phyloP scores from a whole-genome alignment of 2,329 filamentous ascomycete genomes.

The Colletotrichum sp. region DNA sequence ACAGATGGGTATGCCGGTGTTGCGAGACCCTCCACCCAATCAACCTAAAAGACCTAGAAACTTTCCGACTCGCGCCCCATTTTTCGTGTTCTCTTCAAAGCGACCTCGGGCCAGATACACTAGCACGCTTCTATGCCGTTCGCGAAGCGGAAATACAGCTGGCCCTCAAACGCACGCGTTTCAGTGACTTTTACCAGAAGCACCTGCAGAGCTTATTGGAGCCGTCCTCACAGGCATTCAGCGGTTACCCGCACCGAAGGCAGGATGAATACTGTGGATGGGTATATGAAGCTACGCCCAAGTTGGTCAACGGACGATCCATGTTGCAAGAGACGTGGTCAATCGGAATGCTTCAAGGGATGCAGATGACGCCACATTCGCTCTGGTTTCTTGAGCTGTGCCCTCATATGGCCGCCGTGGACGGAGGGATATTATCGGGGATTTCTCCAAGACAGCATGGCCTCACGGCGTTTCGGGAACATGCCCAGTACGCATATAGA shows the following conservation, averaged over 20 bases:
- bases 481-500: neutral
- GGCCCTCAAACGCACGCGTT: neutral
- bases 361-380: neutral
- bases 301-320: neutral
- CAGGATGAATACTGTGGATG: neutral
- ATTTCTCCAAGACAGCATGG: neutral
- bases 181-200: neutral
- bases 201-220: neutral
- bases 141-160: neutral
- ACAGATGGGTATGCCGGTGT: neutral
- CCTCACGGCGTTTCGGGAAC: neutral
- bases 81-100: accelerated
- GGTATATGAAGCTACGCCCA: neutral
- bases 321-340: neutral
- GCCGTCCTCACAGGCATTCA: neutral
- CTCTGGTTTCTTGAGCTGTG: neutral
- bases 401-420: neutral
- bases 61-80: neutral
- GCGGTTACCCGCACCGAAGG: neutral
- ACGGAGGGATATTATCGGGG: neutral
- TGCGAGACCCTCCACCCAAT: neutral
- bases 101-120: neutral
- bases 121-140: neutral
- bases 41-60: neutral
- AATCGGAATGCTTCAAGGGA: neutral